phyloP scores from a whole-genome alignment of 2,329 filamentous ascomycete species.

The Zymoseptoria crescenta region DNA sequence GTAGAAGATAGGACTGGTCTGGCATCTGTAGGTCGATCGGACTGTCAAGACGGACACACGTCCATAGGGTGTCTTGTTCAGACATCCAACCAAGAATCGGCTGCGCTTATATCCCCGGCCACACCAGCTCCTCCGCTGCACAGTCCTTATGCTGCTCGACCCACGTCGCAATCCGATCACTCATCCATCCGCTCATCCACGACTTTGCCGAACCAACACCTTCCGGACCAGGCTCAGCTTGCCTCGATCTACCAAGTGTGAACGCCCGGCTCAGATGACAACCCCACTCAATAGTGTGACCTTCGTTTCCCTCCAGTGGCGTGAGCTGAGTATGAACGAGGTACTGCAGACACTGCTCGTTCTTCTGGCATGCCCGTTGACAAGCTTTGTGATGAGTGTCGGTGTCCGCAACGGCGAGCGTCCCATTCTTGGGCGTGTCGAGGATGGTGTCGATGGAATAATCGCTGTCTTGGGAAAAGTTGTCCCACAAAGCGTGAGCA shows the following conservation, averaged over 20 bases:
- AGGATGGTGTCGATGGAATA: constrained; percentile 5
- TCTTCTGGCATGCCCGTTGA: constrained; percentile 10
- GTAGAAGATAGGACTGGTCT: too few species aligned
- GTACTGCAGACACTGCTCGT: constrained; percentile 16
- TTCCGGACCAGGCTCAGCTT: constrained; percentile 1
- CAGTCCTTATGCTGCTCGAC: not conserved
- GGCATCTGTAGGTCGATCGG: too few species aligned
- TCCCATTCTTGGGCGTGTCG: constrained; percentile 2
- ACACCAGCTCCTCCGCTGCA: not conserved
- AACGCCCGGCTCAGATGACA: constrained; percentile 19
- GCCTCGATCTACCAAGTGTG: constrained; percentile 10
- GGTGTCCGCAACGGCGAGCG: constrained; percentile 3
- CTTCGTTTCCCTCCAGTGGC: not conserved
- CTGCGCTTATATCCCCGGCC: too few species aligned
- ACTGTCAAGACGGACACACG: too few species aligned
- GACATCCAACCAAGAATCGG: too few species aligned
- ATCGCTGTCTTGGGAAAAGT: constrained; percentile 7
- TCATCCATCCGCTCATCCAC: constrained; percentile 16
- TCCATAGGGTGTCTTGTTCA: too few species aligned
- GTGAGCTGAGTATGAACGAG: constrained; percentile 6
- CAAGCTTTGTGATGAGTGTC: constrained; percentile 8
- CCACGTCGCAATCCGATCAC: constrained; percentile 8
- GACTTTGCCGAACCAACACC: not conserved
- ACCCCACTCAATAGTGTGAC: constrained; percentile 2
- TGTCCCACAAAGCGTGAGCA: constrained; percentile 13